Evolutionary conservation across 148 eudicot species (phyloP).

Genomic region (Gaultheria prostrata): DNA sequence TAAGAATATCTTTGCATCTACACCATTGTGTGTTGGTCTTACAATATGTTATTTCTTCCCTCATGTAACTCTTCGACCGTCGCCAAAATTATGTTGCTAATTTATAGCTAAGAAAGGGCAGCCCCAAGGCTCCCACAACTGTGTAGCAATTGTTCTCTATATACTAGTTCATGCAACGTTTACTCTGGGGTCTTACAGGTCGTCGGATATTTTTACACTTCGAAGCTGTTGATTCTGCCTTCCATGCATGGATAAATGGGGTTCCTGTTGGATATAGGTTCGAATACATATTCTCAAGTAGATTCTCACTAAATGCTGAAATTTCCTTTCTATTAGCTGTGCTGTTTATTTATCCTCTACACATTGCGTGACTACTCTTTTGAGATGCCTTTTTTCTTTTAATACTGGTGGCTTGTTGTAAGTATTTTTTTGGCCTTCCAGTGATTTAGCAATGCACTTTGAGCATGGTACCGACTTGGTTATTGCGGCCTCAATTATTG

Average conservation of each 20-base stretch:
- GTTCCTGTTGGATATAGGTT: slow-evolving; percentile 89
- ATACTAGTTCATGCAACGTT: slow-evolving; percentile 16
- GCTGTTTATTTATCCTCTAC: background rate
- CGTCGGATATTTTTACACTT: slow-evolving; percentile 87
- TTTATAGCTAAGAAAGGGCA: background rate
- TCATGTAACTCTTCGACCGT: background rate
- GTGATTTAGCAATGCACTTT: background rate
- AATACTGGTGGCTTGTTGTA: background rate
- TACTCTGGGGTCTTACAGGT: slow-evolving; percentile 46
- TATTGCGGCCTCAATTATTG: background rate
- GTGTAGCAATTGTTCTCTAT: background rate
- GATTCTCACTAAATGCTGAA: background rate
- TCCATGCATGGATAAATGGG: slow-evolving; percentile 86
- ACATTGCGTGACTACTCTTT: background rate
- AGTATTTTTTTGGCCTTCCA: background rate
- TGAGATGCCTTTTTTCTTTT: background rate
- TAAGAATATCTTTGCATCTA: background rate
- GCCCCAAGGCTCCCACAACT: background rate
- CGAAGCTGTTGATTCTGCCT: slow-evolving; percentile 97
- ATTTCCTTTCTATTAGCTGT: background rate
- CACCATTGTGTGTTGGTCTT: background rate
- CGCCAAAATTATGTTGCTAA: background rate
- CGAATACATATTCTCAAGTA: slow-evolving; percentile 4
- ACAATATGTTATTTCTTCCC: background rate
- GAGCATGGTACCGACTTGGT: background rate